Evolutionary conservation across 75 land plant species (phyloP).

Genomic region (Ceratopteris richardii): DNA sequence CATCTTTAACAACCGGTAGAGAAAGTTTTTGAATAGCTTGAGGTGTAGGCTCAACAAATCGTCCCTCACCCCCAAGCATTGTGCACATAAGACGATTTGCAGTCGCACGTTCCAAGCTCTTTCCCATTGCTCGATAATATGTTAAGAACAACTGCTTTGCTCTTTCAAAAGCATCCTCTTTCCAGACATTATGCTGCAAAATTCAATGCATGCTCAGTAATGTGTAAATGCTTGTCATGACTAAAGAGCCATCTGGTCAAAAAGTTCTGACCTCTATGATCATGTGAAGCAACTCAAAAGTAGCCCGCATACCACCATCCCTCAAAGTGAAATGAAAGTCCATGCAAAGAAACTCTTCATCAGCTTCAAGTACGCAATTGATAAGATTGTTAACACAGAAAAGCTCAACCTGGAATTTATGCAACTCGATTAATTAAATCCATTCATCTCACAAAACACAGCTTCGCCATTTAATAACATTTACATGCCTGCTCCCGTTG

Average conservation of each 20-base stretch:
- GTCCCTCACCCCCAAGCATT: slow-evolving; percentile 90
- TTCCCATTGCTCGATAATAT: slow-evolving; percentile 92
- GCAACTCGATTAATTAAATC: not conserved
- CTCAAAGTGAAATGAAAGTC: slow-evolving; percentile 93
- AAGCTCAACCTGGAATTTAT: slow-evolving; percentile 91
- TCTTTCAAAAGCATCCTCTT: slow-evolving; percentile 99
- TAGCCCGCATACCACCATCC: slow-evolving; percentile 98
- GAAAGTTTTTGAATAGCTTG: slow-evolving; percentile 66
- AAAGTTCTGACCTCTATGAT: slow-evolving; percentile 68
- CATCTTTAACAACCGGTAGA: slow-evolving; percentile 67
- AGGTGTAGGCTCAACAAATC: slow-evolving; percentile 96
- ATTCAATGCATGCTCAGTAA: not conserved
- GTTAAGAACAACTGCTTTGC: slow-evolving; percentile 89
- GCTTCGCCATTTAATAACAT: not conserved
- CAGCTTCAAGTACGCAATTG: slow-evolving; percentile 95
- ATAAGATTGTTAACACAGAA: slow-evolving; percentile 96
- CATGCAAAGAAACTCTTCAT: slow-evolving; percentile 92
- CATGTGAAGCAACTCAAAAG: slow-evolving; percentile 97
- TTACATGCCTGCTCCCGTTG: slow-evolving; percentile 85
- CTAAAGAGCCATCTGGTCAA: not conserved
- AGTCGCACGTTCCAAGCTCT: slow-evolving; percentile 96
- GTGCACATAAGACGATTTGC: slow-evolving; percentile 91
- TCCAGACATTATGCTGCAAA: slow-evolving; percentile 91
- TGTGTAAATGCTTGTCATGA: not conserved
- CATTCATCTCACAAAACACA: not conserved